Conservation (phyloP, 2,329 filamentous ascomycete genomes). For the Ophiostoma ulmi region DNA sequence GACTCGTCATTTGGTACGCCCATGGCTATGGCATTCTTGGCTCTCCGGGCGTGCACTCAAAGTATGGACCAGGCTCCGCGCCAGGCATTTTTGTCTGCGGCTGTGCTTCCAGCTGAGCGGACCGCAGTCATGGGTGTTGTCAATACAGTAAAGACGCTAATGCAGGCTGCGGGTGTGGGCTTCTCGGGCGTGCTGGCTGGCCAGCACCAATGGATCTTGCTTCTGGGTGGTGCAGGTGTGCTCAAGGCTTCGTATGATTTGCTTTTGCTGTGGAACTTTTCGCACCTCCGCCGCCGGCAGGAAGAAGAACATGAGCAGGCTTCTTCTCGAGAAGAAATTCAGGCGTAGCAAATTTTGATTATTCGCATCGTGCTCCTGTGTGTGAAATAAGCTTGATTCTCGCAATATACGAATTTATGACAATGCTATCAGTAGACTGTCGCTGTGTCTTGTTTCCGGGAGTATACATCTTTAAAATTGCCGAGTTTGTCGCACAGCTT, state of each 20-base stretch:
- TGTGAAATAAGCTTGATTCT: too few relatives aligned
- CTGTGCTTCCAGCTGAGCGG: constrained; percentile 59
- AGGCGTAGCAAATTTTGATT: neutral
- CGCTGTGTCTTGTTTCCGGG: too few relatives aligned
- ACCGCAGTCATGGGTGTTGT: constrained; percentile 67
- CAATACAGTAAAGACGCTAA: constrained; percentile 63
- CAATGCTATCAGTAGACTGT: too few relatives aligned
- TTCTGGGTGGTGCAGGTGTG: constrained; percentile 25
- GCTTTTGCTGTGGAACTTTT: constrained; percentile 36
- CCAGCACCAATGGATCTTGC: constrained; percentile 24
- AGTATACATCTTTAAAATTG: too few relatives aligned
- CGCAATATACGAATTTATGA: too few relatives aligned
- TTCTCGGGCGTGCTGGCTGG: constrained; percentile 60
- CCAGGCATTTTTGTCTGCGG: constrained; percentile 62
- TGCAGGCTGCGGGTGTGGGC: constrained; percentile 57
- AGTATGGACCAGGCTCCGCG: constrained; percentile 69
- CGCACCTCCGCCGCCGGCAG: neutral
- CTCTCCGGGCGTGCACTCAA: constrained; percentile 57
- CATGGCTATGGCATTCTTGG: constrained; percentile 47
- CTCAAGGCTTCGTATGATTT: constrained; percentile 28
- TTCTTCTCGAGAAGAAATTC: neutral
- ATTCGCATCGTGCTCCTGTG: too few relatives aligned
- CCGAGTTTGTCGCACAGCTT: too few relatives aligned
- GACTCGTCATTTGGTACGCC: constrained; percentile 18
- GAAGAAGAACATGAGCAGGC: constrained; percentile 8